Evolutionary conservation across 441 rosid species (phyloP), one percentile per base, ranked within the genome.

Genomic region (Adansonia rubrostipa): DNA sequence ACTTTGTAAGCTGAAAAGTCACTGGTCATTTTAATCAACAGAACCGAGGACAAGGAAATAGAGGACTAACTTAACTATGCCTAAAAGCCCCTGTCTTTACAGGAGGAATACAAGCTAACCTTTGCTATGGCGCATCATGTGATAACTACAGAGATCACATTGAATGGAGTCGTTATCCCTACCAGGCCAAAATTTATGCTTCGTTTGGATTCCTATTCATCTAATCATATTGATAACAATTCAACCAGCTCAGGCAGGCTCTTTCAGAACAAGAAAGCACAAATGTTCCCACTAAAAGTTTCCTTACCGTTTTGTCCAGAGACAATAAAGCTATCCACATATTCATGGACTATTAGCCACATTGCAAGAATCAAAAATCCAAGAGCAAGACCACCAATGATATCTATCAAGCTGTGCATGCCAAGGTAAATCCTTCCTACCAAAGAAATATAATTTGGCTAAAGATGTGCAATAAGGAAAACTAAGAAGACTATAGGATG

Each of bases 361-460:
- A 88, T 83, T 15, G 85, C 80, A 74, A 96, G 97, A 82, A 93
- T 87, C 58, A 85, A 74, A 84, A 91, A 80, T 45, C 99, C 99
- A 61, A 91, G 15, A 62, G 73, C 85, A 78, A 96, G 90, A 73
- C 99, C 99, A 56, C 90, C 86, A 5, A 93, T 70, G 85, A 96
- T 76, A 81, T 96, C 99, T 9, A 94, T 77, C 81, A 91, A 82
- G 80, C 98, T 94, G 88, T 96, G 99, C 99, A 96, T 96, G 74
- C 99, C 99, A 24, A 96, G 96, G 92, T 96, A 96, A 63, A 96
- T 85, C 88, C 99, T 93, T 86, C 98, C 99, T 96, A 81, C 65
- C 86, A 89, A 86, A 78, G 50, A 85, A 81, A 86, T 20, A 61
- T 78, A 51, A 62, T 72, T 85, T 65, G 82, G 61, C 71, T 77